Base-by-base conservation (phyloP, 805 yeast genomes). In the Myxozyma kluyveri region DNA sequence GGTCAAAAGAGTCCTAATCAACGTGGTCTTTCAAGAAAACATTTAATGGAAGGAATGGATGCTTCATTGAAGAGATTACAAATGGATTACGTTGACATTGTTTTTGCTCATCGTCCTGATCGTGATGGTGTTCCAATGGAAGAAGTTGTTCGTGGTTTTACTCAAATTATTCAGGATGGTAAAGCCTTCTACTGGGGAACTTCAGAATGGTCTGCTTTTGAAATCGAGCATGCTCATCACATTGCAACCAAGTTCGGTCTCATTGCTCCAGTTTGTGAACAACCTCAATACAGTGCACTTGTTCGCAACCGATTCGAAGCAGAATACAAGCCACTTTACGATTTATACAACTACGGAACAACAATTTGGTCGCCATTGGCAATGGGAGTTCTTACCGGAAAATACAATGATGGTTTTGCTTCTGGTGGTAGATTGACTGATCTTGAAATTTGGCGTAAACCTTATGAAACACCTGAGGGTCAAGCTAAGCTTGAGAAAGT, bases 101-200 rank as follows among this genome's bases (percentile, higher is more conserved):
- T 66, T 36, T 65, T 64, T 55, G 69, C 69, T 17, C 69, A 66
- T 49, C 64, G 69, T 22, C 67, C 68, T 12, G 69, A 66, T 42
- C 49, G 55, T 26, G 54, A 47, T 3, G 52, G 52, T 26, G 47
- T 48, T 18, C 52, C 52, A 2, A 65, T 65, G 59, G 69, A 65
- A 52, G 69, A 65, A 54, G 61, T 66, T 23, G 69, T 66, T 17
- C 65, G 69, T 17, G 68, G 60, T 10, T 66, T 66, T 57, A 66
- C 65, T 31, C 65, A 66, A 52, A 49, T 66, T 37, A 66, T 66
- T 40, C 47, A 50, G 27, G 64, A 63, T 38, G 69, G 69, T 39
- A 65, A 66, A 54, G 69, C 69, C 14, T 46, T 53, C 38, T 65
- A 65, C 61, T 65, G 69, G 69, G 69, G 67, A 2, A 65, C 69